Conservation (phyloP, 768 basidiomycete genomes). For the Thelephora ganbajun region DNA sequence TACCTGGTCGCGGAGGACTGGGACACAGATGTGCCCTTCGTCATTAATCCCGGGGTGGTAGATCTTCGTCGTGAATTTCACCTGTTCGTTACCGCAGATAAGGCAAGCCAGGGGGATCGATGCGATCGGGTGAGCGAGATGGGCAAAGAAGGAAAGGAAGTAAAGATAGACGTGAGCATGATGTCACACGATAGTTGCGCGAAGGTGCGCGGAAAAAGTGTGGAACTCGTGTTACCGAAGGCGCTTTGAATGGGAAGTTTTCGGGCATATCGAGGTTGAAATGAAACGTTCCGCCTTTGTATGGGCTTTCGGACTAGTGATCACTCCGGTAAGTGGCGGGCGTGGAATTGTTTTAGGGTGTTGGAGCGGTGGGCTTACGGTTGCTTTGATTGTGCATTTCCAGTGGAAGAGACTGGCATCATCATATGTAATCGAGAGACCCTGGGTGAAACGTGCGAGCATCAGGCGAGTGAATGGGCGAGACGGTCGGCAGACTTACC, state of each 20-base stretch:
- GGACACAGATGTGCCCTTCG: constrained; percentile 75
- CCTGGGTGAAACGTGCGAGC: constrained; percentile 24
- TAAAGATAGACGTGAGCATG: background rate
- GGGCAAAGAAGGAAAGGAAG: background rate
- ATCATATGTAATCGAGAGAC: constrained; percentile 41
- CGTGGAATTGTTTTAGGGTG: constrained; percentile 1
- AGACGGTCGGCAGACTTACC: constrained; percentile 21
- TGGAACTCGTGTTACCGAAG: constrained; percentile 32
- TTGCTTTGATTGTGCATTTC: constrained; percentile 65
- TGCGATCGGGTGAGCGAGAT: background rate
- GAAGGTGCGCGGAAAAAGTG: constrained; percentile 1
- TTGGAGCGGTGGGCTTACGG: constrained; percentile 29
- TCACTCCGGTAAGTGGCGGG: constrained; percentile 2
- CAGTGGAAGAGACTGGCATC: constrained; percentile 68
- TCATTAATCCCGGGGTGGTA: constrained; percentile 89
- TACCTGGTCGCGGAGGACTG: constrained; percentile 74
- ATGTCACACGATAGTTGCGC: background rate
- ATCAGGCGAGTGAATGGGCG: constrained; percentile 4
- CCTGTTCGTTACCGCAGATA: constrained; percentile 28
- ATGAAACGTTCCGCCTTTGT: constrained; percentile 69
- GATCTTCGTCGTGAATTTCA: constrained; percentile 74
- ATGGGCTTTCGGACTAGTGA: constrained; percentile 61
- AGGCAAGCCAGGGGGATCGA: background rate
- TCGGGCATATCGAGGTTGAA: constrained; percentile 61
- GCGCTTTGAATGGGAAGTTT: constrained; percentile 84